phyloP scores from a whole-genome alignment of 176 grass and related monocot genomes.

The Oryza punctata region DNA sequence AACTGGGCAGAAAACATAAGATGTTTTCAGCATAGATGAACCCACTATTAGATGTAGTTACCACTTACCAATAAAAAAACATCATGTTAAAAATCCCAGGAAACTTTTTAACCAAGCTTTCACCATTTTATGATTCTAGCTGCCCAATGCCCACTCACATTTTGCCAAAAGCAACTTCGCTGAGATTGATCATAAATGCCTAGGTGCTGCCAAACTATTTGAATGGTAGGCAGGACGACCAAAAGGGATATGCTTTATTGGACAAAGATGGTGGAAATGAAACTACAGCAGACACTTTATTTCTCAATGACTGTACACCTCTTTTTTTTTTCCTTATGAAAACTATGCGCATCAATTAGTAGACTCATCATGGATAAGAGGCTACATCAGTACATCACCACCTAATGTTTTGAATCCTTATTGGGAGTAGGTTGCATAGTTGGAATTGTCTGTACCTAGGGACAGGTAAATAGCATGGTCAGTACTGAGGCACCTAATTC shows the following conservation, averaged over 20 bases:
- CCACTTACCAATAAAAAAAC: not conserved
- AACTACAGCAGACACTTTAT: not conserved
- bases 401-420: slow-evolving; percentile 7
- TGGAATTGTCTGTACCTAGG: not conserved
- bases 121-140: not conserved
- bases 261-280: not conserved
- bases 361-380: not conserved
- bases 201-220: not conserved
- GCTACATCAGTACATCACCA: not conserved
- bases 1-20: not conserved
- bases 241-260: not conserved
- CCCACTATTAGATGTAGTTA: not conserved
- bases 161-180: not conserved
- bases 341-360: not conserved
- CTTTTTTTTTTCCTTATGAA: not conserved
- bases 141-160: not conserved
- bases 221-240: not conserved
- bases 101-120: not conserved
- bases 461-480: not conserved
- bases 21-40: not conserved
- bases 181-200: not conserved
- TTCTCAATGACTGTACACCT: not conserved
- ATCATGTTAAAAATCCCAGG: not conserved
- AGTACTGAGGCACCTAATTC: not conserved
- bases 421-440: not conserved